Conservation (phyloP, 768 basidiomycete genomes). For the Xerocomellus dryophilus region DNA sequence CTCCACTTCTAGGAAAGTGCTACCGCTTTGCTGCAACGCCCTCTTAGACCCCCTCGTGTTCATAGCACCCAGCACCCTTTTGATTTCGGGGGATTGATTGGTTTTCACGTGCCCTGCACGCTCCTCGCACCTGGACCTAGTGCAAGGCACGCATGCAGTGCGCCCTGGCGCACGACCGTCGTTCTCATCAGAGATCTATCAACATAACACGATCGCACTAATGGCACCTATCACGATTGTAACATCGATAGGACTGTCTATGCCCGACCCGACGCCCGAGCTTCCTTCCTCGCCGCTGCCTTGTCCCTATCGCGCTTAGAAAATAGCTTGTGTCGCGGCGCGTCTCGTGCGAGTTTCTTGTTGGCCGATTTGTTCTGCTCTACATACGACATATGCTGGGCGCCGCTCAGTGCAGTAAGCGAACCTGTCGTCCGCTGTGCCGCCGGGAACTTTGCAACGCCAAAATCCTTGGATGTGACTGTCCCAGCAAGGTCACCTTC, state of each 20-base stretch:
- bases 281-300: slow-evolving; percentile 50
- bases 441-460: slow-evolving; percentile 57
- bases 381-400: slow-evolving; percentile 88
- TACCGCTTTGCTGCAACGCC: slow-evolving; percentile 4
- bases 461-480: slow-evolving; percentile 83
- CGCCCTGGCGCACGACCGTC: slow-evolving; percentile 10
- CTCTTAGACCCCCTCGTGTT: slow-evolving; percentile 26
- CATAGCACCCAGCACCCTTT: slow-evolving; percentile 23
- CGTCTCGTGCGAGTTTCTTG: slow-evolving; percentile 62
- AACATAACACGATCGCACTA: slow-evolving; percentile 14
- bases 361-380: slow-evolving; percentile 92
- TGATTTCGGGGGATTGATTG: slow-evolving; percentile 27
- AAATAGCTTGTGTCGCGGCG: slow-evolving; percentile 73
- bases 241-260: slow-evolving; percentile 13
- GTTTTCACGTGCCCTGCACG: slow-evolving; percentile 30
- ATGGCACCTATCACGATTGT: slow-evolving; percentile 15
- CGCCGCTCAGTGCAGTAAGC: slow-evolving; percentile 80
- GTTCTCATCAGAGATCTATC: slow-evolving; percentile 16
- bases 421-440: slow-evolving; percentile 81
- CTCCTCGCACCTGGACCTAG: slow-evolving; percentile 22
- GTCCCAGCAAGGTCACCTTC: slow-evolving; percentile 85
- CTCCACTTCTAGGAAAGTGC: background rate
- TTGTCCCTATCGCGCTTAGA: slow-evolving; percentile 79
- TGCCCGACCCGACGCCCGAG: slow-evolving; percentile 30
- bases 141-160: slow-evolving; percentile 19